Evolutionary conservation across 2,329 filamentous ascomycete species (phyloP).

Genomic region (Colletotrichum cordylinicola): DNA sequence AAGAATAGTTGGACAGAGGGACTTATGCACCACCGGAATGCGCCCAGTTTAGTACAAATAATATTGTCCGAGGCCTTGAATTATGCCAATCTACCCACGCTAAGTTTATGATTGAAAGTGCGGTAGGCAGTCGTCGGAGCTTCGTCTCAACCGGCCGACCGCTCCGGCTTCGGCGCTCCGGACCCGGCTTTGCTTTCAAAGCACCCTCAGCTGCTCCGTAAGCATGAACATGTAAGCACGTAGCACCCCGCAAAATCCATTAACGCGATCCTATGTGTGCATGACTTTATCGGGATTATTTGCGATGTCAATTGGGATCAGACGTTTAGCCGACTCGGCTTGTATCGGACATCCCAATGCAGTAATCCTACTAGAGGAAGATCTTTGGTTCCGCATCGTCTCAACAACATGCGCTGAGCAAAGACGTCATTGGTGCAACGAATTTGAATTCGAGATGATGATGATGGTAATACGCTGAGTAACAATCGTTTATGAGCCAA

Average conservation of each 20-base stretch:
- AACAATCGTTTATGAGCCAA: background rate
- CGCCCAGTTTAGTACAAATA: background rate
- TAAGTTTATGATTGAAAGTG: background rate
- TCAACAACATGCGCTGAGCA: background rate
- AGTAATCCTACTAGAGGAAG: background rate
- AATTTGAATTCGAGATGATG: background rate
- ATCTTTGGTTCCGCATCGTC: background rate
- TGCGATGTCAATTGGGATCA: background rate
- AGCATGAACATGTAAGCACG: background rate
- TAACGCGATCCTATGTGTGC: background rate
- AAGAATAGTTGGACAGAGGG: too few relatives aligned
- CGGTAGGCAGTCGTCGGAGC: background rate
- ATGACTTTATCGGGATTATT: background rate
- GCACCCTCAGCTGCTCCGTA: background rate
- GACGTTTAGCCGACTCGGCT: background rate
- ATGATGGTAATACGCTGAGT: background rate
- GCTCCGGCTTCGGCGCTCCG: background rate
- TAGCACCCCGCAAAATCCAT: background rate
- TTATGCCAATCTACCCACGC: background rate
- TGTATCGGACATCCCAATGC: background rate
- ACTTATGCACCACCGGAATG: background rate
- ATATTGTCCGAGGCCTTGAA: background rate
- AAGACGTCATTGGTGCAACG: background rate
- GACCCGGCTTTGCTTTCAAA: background rate
- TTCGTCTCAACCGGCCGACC: background rate